Evolutionary conservation across 2,329 filamentous ascomycete species (phyloP), one percentile per base, ranked within the genome.

Genomic region (Scedosporium dehoogii): DNA sequence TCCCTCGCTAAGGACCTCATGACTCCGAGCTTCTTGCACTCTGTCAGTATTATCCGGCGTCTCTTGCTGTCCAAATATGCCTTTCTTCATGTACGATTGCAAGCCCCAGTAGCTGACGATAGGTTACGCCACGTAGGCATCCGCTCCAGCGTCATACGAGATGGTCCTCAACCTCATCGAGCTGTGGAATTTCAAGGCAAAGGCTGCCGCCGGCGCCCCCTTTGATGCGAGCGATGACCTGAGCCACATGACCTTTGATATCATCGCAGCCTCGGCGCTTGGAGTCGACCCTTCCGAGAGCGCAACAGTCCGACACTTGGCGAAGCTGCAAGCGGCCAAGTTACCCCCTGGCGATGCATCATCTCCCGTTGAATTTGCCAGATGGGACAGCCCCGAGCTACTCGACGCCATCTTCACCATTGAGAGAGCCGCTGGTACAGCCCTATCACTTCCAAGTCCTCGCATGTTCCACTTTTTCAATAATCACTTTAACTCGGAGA

Each of bases 1-100:
- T 69, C 71, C 51, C 68, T 76, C 3, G 64, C 75, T 3, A 67
- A 69, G 53, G 74, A 76, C 48, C 65, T 76, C 6, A 75, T 76
- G 75, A 68, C 73, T 2, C 71, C 73, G 0, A 66, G 59, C 9
- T 76, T 77, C 59, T 64, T 76, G 21, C 66, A 73, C 53, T 64
- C 3, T 21, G 57, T 59, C 10, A 44, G 57, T 59, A 41, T 58
- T 9, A 16, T 33, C 18, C 25, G 10, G 16, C 18, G 25, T 12
- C 27, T n/a, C 23, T n/a, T 25, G 25, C 12, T 6, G 16, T n/a
- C 18, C n/a, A 29, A 33, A 18, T 4, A 25, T 23, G 48, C 3
- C 7, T 29, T 29, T 29, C 6, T 29, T 10, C 53, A 14, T 57
- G 10, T 21, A 57, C 14, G 21, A 14, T 4, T 27, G 33, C 27